These are phyloP conservation scores for Gossypium ekmanianum DNA, from an alignment of 345 rosid genomes.

Conservation along the genomic window DNA sequence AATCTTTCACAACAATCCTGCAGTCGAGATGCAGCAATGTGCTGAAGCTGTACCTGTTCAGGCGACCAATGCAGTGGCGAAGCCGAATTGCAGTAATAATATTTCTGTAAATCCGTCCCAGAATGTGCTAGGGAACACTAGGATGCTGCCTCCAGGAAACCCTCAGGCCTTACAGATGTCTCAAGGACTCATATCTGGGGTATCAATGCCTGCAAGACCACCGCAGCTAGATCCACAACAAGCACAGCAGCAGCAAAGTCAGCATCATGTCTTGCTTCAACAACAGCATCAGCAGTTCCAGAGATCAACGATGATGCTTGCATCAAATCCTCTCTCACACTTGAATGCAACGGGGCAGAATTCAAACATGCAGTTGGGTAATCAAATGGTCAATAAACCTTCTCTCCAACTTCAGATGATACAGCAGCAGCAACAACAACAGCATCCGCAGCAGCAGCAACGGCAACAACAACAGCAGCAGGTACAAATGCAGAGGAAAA, in stretches of 20 bases:
- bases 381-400: constrained; percentile 67
- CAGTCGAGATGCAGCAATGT: constrained; percentile 52
- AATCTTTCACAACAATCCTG: constrained; percentile 44
- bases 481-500: constrained; percentile 57
- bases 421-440: constrained; percentile 53
- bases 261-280: constrained; percentile 53
- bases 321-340: constrained; percentile 55
- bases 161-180: constrained; percentile 70
- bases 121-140: constrained; percentile 45
- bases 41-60: constrained; percentile 57
- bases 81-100: constrained; percentile 45
- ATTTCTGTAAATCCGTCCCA: constrained; percentile 43
- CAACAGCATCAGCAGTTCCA: constrained; percentile 72
- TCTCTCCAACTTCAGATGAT: constrained; percentile 68
- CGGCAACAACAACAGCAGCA: constrained; percentile 34
- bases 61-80: constrained; percentile 45
- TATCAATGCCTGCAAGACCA: constrained; percentile 56
- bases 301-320: constrained; percentile 62
- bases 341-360: constrained; percentile 60
- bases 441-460: constrained; percentile 34
- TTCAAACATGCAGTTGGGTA: constrained; percentile 67
- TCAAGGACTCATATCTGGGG: constrained; percentile 38
- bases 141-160: constrained; percentile 75
- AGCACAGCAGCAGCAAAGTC: constrained; percentile 34
- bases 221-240: constrained; percentile 61